Conservation (phyloP, 345 rosid species). For the Hirschfeldia incana region DNA sequence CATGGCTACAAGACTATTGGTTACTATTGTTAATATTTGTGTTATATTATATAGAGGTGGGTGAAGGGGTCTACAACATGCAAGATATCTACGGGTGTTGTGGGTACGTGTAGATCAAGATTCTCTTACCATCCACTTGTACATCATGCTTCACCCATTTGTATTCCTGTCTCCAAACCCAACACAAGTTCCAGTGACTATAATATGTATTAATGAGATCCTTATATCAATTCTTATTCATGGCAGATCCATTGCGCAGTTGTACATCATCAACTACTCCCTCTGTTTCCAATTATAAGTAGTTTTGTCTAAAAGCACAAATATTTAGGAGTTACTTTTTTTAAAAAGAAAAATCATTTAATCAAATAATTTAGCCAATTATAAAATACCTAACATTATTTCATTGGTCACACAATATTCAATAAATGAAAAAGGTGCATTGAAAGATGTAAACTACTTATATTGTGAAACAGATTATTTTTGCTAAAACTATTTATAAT, state of each 20-base stretch:
- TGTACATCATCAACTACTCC: not conserved
- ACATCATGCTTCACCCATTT: not conserved
- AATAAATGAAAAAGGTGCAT: too few species aligned
- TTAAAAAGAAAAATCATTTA: too few species aligned
- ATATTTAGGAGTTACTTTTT: too few species aligned
- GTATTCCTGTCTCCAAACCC: conserved; percentile 1
- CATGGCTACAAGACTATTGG: not conserved
- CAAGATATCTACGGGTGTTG: not conserved
- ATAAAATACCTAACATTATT: too few species aligned
- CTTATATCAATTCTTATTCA: not conserved
- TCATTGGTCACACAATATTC: too few species aligned
- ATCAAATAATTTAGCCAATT: too few species aligned
- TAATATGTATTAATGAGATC: not conserved
- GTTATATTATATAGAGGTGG: not conserved
- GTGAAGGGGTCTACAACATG: not conserved
- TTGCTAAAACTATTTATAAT: too few species aligned
- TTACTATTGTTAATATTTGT: not conserved
- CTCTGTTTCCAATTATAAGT: too few species aligned
- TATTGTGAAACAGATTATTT: too few species aligned
- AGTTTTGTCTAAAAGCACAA: too few species aligned
- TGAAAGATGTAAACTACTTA: too few species aligned
- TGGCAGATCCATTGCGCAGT: not conserved
- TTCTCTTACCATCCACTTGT: conserved; percentile 19
- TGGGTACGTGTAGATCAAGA: conserved; percentile 12
- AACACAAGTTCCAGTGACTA: not conserved